phyloP scores from a whole-genome alignment of 148 eudicot genomes.

The Dysphania ambrosioides region DNA sequence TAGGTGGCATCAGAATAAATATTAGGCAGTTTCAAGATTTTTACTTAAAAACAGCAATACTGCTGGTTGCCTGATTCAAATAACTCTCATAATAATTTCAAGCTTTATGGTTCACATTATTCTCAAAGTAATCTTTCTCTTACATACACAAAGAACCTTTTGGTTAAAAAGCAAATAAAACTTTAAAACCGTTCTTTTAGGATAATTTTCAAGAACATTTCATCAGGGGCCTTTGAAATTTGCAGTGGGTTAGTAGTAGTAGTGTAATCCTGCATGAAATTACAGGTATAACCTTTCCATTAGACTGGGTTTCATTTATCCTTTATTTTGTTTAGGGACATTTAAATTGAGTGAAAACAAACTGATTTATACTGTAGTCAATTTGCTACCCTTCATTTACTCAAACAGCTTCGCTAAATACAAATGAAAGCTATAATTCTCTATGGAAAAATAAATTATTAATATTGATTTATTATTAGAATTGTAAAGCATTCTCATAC shows the following conservation, averaged over 20 bases:
- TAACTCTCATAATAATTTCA: background rate
- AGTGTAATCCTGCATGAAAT: background rate
- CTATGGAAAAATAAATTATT: background rate
- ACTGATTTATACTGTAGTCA: too few relatives aligned
- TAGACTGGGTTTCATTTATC: too few relatives aligned
- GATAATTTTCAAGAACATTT: background rate
- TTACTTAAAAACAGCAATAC: too few relatives aligned
- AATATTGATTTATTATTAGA: background rate
- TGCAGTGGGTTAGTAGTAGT: background rate
- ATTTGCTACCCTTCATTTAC: background rate
- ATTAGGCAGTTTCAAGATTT: slow-evolving; percentile 1
- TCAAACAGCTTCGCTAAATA: background rate
- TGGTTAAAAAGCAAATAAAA: background rate
- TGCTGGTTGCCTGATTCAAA: background rate
- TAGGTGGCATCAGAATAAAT: slow-evolving; percentile 1
- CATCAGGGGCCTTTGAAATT: background rate
- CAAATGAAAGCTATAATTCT: too few relatives aligned
- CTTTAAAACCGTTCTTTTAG: background rate
- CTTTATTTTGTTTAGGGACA: background rate
- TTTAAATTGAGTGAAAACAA: background rate
- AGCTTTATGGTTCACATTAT: background rate
- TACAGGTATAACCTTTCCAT: background rate
- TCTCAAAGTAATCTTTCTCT: background rate
- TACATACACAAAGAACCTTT: too few relatives aligned
- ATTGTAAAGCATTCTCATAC: background rate